Evolutionary conservation across 2,329 filamentous ascomycete species (phyloP), one percentile per base, ranked within the genome.

Genomic region (Elsinoe batatas): DNA sequence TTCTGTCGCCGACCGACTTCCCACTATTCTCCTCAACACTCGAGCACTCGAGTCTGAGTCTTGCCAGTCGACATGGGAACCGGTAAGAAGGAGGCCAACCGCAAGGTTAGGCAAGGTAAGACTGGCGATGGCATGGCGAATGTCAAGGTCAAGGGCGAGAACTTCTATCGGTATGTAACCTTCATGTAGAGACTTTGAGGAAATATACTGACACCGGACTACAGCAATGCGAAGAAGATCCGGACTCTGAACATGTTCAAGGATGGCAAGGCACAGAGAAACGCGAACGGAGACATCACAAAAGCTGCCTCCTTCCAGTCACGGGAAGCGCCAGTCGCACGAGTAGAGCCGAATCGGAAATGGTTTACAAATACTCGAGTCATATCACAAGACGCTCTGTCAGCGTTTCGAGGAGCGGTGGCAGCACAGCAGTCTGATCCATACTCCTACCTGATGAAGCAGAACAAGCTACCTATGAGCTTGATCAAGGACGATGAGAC

Each of bases 321-420:
- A 58, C 79, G 83, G 66, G 90, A 95, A 35, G 74, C 84, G 18
- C 91, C 91, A 46, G 82, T 79, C 58, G 93, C 91, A 62, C 82
- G 91, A 62, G 87, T 97, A 67, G 91, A 97, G 76, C 93, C 93
- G 50, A 94, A 97, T 74, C 81, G 93, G 66, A 94, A 94, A 74
- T 98, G 93, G 93, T 98, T 98, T 74, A 88, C 85, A 65, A 96
- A 96, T 71, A 95, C 91, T 33, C 79, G 93, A 65, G 83, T 85
- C 43, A 95, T 96, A 66, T 89, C 87, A 1, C 91, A 96, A 69
- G 88, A 95, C 68, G 88, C 89, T 2, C 78, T 97, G 60, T 81
- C 81, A 43, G 83, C 87, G 1, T 98, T 98, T 74, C 84, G 93
- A 59, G 85, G 91, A 58, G 93, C 93, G 22, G 91, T 98, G 72